Evolutionary conservation across 2,329 filamentous ascomycete species (phyloP).

Genomic region (Aspergillus awamori): DNA sequence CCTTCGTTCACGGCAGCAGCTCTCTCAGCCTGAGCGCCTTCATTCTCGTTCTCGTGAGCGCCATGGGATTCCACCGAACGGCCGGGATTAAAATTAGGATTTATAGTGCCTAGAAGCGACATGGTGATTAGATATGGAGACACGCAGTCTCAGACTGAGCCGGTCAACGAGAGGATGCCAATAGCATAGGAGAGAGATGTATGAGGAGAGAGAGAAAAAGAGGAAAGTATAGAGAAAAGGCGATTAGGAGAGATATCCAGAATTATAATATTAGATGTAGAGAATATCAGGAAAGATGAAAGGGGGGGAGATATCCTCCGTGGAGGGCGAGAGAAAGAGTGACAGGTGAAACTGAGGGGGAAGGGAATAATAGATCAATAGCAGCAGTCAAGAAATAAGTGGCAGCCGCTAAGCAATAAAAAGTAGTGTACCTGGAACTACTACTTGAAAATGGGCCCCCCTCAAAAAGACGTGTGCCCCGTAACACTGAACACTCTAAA

Average conservation of each 20-base stretch:
- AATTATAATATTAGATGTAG: neutral
- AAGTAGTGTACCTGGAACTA: constrained; percentile 5
- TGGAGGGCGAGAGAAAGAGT: constrained; percentile 7
- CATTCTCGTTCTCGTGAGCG: constrained; percentile 16
- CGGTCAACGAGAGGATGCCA: constrained; percentile 10
- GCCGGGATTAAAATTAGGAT: constrained; percentile 30
- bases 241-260: neutral
- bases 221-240: neutral
- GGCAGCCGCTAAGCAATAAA: constrained; percentile 4
- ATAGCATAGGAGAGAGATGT: constrained; percentile 8
- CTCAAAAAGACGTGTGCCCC: neutral
- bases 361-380: neutral
- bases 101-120: constrained; percentile 40
- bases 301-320: neutral
- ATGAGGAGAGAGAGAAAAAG: neutral
- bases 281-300: neutral
- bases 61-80: constrained; percentile 19
- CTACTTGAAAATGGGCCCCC: neutral
- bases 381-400: constrained; percentile 3
- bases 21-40: constrained; percentile 5
- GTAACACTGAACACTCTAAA: neutral
- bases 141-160: constrained; percentile 20
- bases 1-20: constrained; percentile 11
- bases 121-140: constrained; percentile 26
- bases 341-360: neutral